Conservation (phyloP, 129 eudicot species). For the Oenanthe sinensis region DNA sequence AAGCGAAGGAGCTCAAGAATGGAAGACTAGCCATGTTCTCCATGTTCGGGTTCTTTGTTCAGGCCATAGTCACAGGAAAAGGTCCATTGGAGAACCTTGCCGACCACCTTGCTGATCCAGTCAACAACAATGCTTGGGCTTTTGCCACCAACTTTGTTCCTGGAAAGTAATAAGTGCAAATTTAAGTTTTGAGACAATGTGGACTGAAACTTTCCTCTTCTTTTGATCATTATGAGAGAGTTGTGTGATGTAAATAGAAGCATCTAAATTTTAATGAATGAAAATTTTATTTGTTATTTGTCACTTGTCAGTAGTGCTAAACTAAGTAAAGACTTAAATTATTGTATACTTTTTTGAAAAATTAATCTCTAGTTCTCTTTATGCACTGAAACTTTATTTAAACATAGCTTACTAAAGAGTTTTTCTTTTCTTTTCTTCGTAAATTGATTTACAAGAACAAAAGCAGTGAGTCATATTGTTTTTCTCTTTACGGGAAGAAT, state of each 20-base stretch:
- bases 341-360: too few relatives aligned
- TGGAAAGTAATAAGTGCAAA: background rate
- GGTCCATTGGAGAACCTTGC: conserved; percentile 14
- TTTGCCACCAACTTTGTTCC: conserved; percentile 30
- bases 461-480: background rate
- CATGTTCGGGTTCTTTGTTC: conserved; percentile 17
- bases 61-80: conserved; percentile 17
- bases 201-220: background rate
- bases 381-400: background rate
- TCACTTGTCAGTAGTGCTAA: background rate
- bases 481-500: background rate
- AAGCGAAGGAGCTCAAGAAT: conserved; percentile 13
- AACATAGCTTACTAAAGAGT: too few relatives aligned
- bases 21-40: conserved; percentile 18
- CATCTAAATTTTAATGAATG: background rate
- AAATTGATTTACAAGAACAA: too few relatives aligned
- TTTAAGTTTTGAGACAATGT: background rate
- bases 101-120: conserved; percentile 31
- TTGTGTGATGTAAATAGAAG: background rate
- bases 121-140: conserved; percentile 37
- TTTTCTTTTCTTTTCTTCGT: too few relatives aligned
- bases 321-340: too few relatives aligned
- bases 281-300: too few relatives aligned
- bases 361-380: background rate
- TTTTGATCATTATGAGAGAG: background rate